A percentile compares a stretch with the other conserved stretches of the same genome.
Conservation (phyloP, 2,329 filamentous ascomycete species). For the Arachnopeziza araneosa region DNA sequence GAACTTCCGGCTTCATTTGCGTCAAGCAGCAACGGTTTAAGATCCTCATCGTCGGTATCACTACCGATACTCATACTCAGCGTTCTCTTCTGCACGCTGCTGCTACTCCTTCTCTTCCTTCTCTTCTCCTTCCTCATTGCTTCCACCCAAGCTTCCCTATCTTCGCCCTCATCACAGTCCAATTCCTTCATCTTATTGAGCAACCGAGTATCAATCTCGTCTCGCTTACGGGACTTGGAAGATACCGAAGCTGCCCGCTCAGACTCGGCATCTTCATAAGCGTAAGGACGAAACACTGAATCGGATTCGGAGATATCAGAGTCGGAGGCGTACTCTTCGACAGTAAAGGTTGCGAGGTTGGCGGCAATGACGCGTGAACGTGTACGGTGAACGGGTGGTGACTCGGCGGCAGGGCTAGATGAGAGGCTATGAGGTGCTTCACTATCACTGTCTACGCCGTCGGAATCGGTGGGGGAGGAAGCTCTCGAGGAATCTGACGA, state of each 20-base stretch:
- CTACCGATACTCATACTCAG: slow-evolving; percentile 30
- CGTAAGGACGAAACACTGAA: slow-evolving; percentile 26
- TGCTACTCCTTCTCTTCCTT: slow-evolving; percentile 26
- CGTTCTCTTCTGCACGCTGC: slow-evolving; percentile 28
- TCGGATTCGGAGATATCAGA: slow-evolving; percentile 26
- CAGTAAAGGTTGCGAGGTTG: slow-evolving; percentile 26
- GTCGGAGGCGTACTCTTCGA: slow-evolving; percentile 29
- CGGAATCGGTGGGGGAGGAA: not conserved
- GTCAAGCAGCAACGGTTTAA: slow-evolving; percentile 25
- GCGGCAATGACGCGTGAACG: slow-evolving; percentile 9
- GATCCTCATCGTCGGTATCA: slow-evolving; percentile 31
- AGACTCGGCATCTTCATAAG: slow-evolving; percentile 31
- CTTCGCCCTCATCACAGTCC: slow-evolving; percentile 20
- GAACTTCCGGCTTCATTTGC: slow-evolving; percentile 28
- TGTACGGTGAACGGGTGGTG: slow-evolving; percentile 10
- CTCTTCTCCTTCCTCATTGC: slow-evolving; percentile 20
- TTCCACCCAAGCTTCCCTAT: slow-evolving; percentile 24
- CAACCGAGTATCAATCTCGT: slow-evolving; percentile 21
- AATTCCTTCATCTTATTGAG: slow-evolving; percentile 18
- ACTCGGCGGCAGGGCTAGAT: slow-evolving; percentile 16
- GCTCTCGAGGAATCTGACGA: slow-evolving; percentile 29
- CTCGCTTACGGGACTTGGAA: slow-evolving; percentile 3
- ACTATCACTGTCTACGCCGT: slow-evolving; percentile 7
- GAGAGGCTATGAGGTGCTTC: slow-evolving; percentile 24
- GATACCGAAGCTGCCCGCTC: slow-evolving; percentile 21